Base-by-base conservation (phyloP, 768 basidiomycete genomes). In the Lentinula boryana region DNA sequence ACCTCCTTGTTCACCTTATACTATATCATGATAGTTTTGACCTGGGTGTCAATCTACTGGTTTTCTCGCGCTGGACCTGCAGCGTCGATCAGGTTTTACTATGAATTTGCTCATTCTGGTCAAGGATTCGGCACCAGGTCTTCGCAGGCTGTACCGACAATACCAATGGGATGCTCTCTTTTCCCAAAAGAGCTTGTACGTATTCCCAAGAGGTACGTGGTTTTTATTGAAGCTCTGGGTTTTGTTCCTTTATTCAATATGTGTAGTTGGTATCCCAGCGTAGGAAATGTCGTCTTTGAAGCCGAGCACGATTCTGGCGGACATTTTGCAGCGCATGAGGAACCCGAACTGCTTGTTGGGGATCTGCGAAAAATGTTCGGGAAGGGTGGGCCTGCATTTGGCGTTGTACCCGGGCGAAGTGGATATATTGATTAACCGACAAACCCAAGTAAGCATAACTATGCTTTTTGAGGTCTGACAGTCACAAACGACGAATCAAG, bases 331-430 rank as follows among this genome's bases (percentile, higher is more conserved):
- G 56, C 76, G 0, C 49, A 51, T 36, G 58, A 60, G 23, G 16
- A 35, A 27, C 58, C 58, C 18, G 58, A 60, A 33, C n/a, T 59
- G 1, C 65, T 79, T 18, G 76, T 63, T 3, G 67, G 61, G 5
- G 78, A 76, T 59, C 18, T 78, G 36, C 64, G 71, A 27, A 68
- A 63, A 60, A 77, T 78, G 75, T 79, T 77, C 51, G 70, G 68
- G 49, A 73, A 68, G 51, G 71, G 67, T 16, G 74, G 77, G 0
- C 68, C 70, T 9, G 76, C 72, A 9, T 72, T 64, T 48, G 68
- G 69, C 18, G 70, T 76, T 3, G 69, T 77, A 7, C 55, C 63
- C 0, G 73, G 71, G 12, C 68, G 67, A 38, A 61, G 40, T 21
- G 73, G 74, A 5, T 75, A 73, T 27, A 32, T 7, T 3, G 31